Base-by-base conservation (phyloP, 2,329 filamentous ascomycete species). In the Microsporum canis region DNA sequence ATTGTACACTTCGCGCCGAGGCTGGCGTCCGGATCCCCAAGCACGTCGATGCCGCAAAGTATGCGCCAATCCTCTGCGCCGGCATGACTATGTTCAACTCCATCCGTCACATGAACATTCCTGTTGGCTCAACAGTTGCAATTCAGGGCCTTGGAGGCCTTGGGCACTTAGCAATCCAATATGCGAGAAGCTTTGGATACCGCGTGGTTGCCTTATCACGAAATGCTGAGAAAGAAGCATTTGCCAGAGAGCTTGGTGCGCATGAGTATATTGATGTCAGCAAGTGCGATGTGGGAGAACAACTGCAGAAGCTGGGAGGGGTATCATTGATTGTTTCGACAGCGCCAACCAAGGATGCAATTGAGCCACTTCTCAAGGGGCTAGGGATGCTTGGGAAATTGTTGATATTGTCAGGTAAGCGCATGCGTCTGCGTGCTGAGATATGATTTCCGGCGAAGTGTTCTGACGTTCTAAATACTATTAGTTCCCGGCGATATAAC, bases 171-270 rank as follows among this genome's bases (percentile, higher is more conserved):
- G 90, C 89, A 23, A 80, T 88, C 68, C 91, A 96, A 77, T 96
- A 95, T 76, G 90, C 89, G 60, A 88, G 87, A 75, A 91, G 90
- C 47, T 95, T 96, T 90, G 90, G 91, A 63, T 78, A 95, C 58
- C 81, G 43, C 56, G 79, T 79, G 7, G 78, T 81, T 7, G 80
- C 79, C 1, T 68, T 82, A 6, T 81, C 78, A 0, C 72, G 77
- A 1, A 78, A 76, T 57, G 68, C 69, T 1, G 68, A 71, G 27
- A 85, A 85, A 73, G 79, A 79, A 66, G 72, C 77, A 58, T 80
- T 82, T 65, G 81, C 80, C 0, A 73, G 74, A 47, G 65, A 82
- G 64, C 72, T 85, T 4, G 82, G 82, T 4, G 82, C 82, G 0
- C 79, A 78, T 61, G 79, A 82, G 53, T 84, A 82, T 67, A 77